A percentile compares a stretch with the other conserved stretches of the same genome.
Evolutionary conservation across 2,329 filamentous ascomycete species (phyloP).

Genomic region (Ceratocystis diversiconidia): DNA sequence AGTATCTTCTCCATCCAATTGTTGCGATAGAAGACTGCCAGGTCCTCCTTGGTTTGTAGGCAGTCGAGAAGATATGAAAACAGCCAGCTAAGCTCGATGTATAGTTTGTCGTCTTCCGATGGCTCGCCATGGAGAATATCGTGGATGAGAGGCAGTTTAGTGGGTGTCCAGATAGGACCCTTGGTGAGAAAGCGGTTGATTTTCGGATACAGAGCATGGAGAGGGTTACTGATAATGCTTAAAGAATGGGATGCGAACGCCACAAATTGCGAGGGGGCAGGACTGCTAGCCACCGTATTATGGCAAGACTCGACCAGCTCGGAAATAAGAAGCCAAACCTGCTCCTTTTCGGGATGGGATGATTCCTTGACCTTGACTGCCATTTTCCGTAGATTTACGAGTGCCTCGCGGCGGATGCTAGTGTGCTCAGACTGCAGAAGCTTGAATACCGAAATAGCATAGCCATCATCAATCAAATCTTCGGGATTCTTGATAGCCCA

Average conservation of each 20-base stretch:
- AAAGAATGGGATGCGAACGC: slow-evolving; percentile 61
- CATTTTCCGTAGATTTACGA: slow-evolving; percentile 53
- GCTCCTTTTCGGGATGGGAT: slow-evolving; percentile 58
- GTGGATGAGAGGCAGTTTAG: slow-evolving; percentile 57
- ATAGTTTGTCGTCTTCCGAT: slow-evolving; percentile 56
- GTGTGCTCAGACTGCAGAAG: slow-evolving; percentile 62
- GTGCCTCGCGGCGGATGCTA: slow-evolving; percentile 66
- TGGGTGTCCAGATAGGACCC: slow-evolving; percentile 59
- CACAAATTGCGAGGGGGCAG: slow-evolving; percentile 60
- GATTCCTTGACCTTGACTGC: slow-evolving; percentile 50
- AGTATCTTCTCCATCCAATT: slow-evolving; percentile 64
- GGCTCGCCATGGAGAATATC: slow-evolving; percentile 51
- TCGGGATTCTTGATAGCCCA: slow-evolving; percentile 69
- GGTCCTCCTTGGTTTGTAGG: slow-evolving; percentile 43
- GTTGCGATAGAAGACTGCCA: slow-evolving; percentile 45
- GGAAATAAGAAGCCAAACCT: slow-evolving; percentile 64
- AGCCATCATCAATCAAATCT: slow-evolving; percentile 64
- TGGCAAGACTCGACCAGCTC: slow-evolving; percentile 66
- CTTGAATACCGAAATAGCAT: slow-evolving; percentile 53
- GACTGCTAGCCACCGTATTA: slow-evolving; percentile 36
- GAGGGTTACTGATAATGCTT: slow-evolving; percentile 56
- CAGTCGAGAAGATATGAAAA: slow-evolving; percentile 56
- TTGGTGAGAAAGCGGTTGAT: slow-evolving; percentile 72
- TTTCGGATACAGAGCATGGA: slow-evolving; percentile 74
- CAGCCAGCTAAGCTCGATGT: slow-evolving; percentile 61